Base-by-base conservation (phyloP, 495 filamentous ascomycete genomes). In the Hypoxylon cercidicola region DNA sequence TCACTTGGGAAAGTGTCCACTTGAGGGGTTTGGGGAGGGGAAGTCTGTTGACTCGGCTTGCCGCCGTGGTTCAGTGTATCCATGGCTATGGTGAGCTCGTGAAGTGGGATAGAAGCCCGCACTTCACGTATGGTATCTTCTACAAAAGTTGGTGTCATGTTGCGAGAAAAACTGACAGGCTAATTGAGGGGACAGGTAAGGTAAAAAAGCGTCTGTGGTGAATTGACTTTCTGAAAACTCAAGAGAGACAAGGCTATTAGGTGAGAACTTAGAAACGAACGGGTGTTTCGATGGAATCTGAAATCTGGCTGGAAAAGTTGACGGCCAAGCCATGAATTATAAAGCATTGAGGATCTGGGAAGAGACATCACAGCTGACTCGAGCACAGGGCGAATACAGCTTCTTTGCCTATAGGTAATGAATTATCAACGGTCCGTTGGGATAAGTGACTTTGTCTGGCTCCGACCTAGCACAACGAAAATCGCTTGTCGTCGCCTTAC, bases 1-100 rank as follows among this genome's bases (percentile, higher is more conserved):
- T 64, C 49, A 15, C 2, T 21, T 2, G 50, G 15, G 28, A 68
- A 68, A 19, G 19, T 55, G 5, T 25, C 34, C 21, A 19, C n/a
- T 4, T 55, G 53, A 16, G 65, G 65, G 8, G 65, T 68, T 13
- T 28, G 28, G 15, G 65, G 65, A 21, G 65, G 65, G 28, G 65
- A 59, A 3, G 37, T 63, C 18, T 68, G 46, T 30, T 68, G 65
- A 47, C 35, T 60, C 10, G 65, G 59, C 47, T 47, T 63, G 25
- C 37, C 35, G 21, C 19, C 25, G 3, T 49, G 55, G 16, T 34
- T 41, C 13, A 60, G 39, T 10, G 55, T 19, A 21, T 55, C 46
- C 20, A 68, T 39, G 4, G 54, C n/a, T 2, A 59, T 9, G 48
- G 49, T 48, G n/a, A 59, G 21, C 3, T 59, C 53, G 10, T 20